A percentile compares a stretch with the other conserved stretches of the same genome.
These are phyloP conservation scores for Adenanthera pavonina DNA, from an alignment of 306 rosid genomes.

Conservation along the genomic window DNA sequence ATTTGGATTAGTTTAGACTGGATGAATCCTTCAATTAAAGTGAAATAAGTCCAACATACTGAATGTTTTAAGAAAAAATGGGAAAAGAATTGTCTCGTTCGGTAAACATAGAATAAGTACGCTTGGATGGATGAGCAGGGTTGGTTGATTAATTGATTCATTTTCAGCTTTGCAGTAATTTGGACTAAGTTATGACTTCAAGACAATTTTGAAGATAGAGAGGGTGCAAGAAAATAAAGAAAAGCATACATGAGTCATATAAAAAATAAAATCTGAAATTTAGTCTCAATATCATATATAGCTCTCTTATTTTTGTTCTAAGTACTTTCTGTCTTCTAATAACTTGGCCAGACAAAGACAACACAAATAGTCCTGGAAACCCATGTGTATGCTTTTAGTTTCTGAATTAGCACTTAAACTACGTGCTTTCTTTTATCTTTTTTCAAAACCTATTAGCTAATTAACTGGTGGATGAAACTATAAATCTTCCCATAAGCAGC, in stretches of 20 bases:
- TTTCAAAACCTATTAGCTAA: neutral
- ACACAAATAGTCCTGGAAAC: neutral
- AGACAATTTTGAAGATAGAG: neutral
- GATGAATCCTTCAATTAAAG: no score
- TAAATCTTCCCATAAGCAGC: constrained; percentile 52
- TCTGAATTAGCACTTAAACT: constrained; percentile 7
- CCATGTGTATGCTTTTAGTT: constrained; percentile 11
- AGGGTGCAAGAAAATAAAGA: neutral
- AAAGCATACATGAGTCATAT: neutral
- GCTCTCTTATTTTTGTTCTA: neutral
- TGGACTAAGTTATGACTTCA: neutral
- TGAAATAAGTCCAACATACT: no score
- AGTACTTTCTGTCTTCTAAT: constrained; percentile 3
- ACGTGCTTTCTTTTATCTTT: neutral
- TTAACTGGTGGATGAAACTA: constrained; percentile 17
- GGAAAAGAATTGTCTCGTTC: no score
- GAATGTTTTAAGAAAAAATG: no score
- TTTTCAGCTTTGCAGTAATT: no score
- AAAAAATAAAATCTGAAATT: neutral
- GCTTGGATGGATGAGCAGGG: no score
- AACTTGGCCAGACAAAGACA: neutral
- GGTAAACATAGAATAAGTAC: no score
- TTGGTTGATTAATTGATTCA: no score
- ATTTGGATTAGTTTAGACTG: no score
- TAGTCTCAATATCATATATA: neutral